phyloP scores from a whole-genome alignment of 164 flowering plant genomes.

The Tetrastigma voinierianum region DNA sequence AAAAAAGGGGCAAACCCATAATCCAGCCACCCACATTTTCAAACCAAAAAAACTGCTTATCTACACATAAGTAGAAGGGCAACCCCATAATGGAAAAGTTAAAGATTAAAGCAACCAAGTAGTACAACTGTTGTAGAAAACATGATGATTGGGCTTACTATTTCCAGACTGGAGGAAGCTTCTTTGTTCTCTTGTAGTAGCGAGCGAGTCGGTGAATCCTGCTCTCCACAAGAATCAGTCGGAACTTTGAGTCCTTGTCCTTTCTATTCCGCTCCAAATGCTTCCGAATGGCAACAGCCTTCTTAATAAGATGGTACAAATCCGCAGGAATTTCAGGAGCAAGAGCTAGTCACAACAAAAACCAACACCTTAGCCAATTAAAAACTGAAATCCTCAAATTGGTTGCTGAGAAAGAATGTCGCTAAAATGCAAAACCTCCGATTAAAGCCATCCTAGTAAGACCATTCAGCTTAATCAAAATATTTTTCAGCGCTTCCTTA shows the following conservation, averaged over 20 bases:
- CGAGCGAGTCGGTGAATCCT: constrained; percentile 96
- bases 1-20: no score
- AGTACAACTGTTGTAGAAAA: no score
- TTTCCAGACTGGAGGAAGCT: constrained; percentile 92
- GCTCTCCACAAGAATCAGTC: constrained; percentile 92
- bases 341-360: constrained; percentile 45
- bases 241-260: constrained; percentile 92
- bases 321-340: constrained; percentile 97
- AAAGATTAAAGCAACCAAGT: no score
- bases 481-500: no score
- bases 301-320: constrained; percentile 84
- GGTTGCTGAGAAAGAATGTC: neutral
- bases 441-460: no score
- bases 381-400: neutral
- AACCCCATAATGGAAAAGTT: no score
- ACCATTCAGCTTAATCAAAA: no score
- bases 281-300: constrained; percentile 91
- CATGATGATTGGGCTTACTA: constrained; percentile 47
- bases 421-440: neutral
- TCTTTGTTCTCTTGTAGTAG: constrained; percentile 95
- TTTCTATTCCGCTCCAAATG: constrained; percentile 95
- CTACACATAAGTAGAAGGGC: no score
- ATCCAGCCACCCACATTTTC: no score
- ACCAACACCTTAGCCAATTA: neutral
- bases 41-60: no score